These are phyloP conservation scores for Escovopsis weberi DNA, from an alignment of 2,329 filamentous ascomycete species.

Conservation along the genomic window DNA sequence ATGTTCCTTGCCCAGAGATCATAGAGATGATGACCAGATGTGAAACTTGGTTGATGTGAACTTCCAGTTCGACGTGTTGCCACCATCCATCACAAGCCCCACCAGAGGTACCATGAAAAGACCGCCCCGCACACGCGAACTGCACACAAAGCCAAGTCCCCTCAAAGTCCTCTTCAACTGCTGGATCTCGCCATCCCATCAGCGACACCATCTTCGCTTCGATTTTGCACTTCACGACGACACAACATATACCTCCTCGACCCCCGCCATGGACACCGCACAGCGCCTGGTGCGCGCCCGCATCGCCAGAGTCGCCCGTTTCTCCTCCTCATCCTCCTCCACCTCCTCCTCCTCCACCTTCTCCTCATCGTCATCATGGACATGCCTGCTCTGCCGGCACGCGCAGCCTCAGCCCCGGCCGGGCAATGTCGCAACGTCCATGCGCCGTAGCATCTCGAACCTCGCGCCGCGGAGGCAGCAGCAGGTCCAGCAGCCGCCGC, in stretches of 20 bases:
- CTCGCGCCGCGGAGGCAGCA: slow-evolving; percentile 11
- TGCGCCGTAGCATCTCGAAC: slow-evolving; percentile 19
- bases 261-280: slow-evolving; percentile 23
- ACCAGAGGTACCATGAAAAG: too few species aligned
- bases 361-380: slow-evolving; percentile 17
- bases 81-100: too few species aligned
- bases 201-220: not conserved
- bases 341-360: too few species aligned
- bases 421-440: slow-evolving; percentile 7
- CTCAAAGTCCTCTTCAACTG: too few species aligned
- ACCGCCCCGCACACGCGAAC: too few species aligned
- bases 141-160: too few species aligned
- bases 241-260: not conserved
- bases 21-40: too few species aligned
- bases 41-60: too few species aligned
- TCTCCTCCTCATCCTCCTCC: too few species aligned
- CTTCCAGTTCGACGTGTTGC: too few species aligned
- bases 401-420: slow-evolving; percentile 15
- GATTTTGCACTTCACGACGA: too few species aligned
- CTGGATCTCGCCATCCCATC: not conserved
- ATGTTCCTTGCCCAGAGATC: too few species aligned
- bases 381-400: slow-evolving; percentile 24
- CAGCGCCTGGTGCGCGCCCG: slow-evolving; percentile 21
- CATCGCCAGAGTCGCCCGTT: slow-evolving; percentile 9
- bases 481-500: slow-evolving; percentile 10